Conservation (phyloP, 2,329 filamentous ascomycete genomes). For the Zalaria sp. region DNA sequence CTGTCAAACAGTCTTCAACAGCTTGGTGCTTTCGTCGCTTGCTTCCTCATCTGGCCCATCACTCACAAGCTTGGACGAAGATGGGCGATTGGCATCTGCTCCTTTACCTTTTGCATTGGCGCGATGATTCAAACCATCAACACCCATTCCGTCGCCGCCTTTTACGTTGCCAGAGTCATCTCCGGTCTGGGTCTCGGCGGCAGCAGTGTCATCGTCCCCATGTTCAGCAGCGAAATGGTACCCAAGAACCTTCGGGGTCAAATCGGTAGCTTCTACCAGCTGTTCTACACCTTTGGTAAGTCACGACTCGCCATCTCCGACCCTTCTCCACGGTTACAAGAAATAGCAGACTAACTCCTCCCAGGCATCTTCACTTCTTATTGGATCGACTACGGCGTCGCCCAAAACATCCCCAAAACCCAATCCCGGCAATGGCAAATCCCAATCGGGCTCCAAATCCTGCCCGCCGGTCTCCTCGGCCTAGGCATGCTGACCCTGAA, state of each 20-base stretch:
- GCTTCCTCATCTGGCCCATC: conserved; percentile 34
- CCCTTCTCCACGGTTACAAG: not conserved
- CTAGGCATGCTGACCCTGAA: conserved; percentile 34
- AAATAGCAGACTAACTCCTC: not conserved
- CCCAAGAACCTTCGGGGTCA: conserved; percentile 32
- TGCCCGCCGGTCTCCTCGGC: conserved; percentile 32
- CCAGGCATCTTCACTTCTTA: conserved; percentile 34
- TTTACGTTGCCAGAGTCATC: conserved; percentile 34
- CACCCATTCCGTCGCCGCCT: conserved; percentile 27
- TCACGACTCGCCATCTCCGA: not conserved
- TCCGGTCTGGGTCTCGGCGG: conserved; percentile 35
- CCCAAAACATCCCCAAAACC: conserved; percentile 19
- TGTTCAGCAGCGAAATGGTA: conserved; percentile 27
- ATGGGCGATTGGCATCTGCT: conserved; percentile 29
- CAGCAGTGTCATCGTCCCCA: conserved; percentile 28
- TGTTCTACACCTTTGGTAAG: conserved; percentile 33
- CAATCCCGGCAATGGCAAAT: conserved; percentile 38
- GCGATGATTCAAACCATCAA: conserved; percentile 34
- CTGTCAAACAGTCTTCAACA: conserved; percentile 38
- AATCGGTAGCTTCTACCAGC: conserved; percentile 38
- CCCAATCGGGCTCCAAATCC: conserved; percentile 38
- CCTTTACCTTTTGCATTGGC: conserved; percentile 25
- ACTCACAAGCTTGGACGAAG: conserved; percentile 33
- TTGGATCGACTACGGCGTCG: conserved; percentile 39
- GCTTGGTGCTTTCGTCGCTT: conserved; percentile 38